These are phyloP conservation scores for Syzygium grande DNA, from an alignment of 345 rosid species.

Conservation along the genomic window DNA sequence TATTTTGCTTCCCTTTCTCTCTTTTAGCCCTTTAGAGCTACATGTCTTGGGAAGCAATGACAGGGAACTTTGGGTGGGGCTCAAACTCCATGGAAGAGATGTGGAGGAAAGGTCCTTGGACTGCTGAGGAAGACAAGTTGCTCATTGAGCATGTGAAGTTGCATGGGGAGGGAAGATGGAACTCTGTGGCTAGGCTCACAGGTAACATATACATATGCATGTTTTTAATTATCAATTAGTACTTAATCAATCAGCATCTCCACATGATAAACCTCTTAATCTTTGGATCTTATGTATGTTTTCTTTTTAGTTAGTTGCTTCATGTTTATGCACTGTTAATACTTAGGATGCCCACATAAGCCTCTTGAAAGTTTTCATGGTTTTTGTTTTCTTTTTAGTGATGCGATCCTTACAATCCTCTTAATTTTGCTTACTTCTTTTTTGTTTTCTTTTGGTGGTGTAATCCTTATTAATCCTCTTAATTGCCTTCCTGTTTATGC, in stretches of 20 bases:
- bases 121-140: conserved; percentile 79
- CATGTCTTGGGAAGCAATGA: conserved; percentile 67
- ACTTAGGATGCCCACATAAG: neutral
- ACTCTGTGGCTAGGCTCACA: conserved; percentile 78
- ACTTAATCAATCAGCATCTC: neutral
- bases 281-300: neutral
- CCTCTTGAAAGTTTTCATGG: neutral
- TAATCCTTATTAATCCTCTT: neutral
- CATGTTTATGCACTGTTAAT: neutral
- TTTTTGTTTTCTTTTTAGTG: neutral
- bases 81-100: conserved; percentile 36
- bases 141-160: conserved; percentile 59
- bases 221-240: neutral
- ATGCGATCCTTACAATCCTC: neutral
- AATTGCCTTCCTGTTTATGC: neutral
- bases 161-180: conserved; percentile 95
- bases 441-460: neutral
- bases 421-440: neutral
- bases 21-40: neutral
- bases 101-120: conserved; percentile 98
- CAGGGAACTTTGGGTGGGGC: conserved; percentile 57
- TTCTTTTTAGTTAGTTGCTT: neutral
- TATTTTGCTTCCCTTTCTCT: neutral
- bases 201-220: conserved; percentile 17
- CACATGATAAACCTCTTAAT: neutral